Evolutionary conservation across 768 basidiomycete species (phyloP), one percentile per base, ranked within the genome.

Genomic region (Chlorophyllum brunneum): DNA sequence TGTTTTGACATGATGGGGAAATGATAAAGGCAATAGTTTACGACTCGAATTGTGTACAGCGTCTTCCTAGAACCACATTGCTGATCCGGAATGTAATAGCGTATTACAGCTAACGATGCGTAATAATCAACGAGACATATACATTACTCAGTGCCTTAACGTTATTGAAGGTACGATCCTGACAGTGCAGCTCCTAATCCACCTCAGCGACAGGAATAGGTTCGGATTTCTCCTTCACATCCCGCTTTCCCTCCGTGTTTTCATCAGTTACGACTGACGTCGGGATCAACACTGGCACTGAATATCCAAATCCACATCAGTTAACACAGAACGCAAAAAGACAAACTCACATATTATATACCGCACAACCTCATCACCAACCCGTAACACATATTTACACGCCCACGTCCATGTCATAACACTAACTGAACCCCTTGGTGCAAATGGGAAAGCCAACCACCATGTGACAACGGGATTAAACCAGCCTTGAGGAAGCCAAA

Each of bases 361-460:
- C 37, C 27, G 24, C 34, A 46, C 43, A 33, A 24, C 43, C 27
- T 31, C 44, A 18, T 92, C 91, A 39, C 83, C 77, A n/a, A 85
- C 75, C 54, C 79, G 77, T 53, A 98, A 77, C n/a, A 92, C 87
- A 45, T 92, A 78, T 57, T 81, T 85, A 68, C 93, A 95, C 6
- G 92, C 89, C 84, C 97, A 91, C 63, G 93, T 89, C 95, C 95
- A 99, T 34, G 92, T 81, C 1, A 88, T 90, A 36, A 93, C 92
- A 59, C 92, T 92, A 54, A 99, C 87, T 9, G 92, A 89, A 9
- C 95, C 93, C 63, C 72, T 75, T 0, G 95, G 95, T 16, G 95
- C 95, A 58, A 92, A 94, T 43, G 95, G 95, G 54, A 98, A 78
- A 23, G 90, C 77, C 50, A 98, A 69, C 73, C 88, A 86, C 94